Percentiles rank a stretch among this genome's conserved stretches.
These are phyloP conservation scores for Lanmaoa pseudosensibilis DNA, from an alignment of 768 basidiomycete genomes.

Conservation along the genomic window DNA sequence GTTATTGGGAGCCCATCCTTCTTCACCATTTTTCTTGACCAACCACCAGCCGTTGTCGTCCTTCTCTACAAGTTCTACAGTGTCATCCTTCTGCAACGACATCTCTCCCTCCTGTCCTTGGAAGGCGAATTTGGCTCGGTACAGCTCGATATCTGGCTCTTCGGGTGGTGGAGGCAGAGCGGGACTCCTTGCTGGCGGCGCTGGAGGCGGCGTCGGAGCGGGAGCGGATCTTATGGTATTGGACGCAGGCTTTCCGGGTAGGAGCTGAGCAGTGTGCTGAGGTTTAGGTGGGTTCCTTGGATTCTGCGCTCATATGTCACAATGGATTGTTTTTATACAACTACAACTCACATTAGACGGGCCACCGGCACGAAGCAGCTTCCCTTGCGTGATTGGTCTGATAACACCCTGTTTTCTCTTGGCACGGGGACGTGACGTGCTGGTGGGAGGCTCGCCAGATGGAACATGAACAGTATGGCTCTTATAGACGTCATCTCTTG, in stretches of 20 bases:
- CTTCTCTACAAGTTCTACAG: conserved; percentile 90
- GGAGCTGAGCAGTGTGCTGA: conserved; percentile 49
- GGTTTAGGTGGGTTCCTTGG: conserved; percentile 37
- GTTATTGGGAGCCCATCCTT: conserved; percentile 96
- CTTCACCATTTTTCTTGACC: conserved; percentile 74
- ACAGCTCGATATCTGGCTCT: conserved; percentile 69
- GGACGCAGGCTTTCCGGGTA: conserved; percentile 57
- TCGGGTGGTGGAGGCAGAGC: conserved; percentile 56
- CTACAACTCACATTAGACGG: conserved; percentile 53
- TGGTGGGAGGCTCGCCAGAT: conserved; percentile 82
- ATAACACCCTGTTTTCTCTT: conserved; percentile 86
- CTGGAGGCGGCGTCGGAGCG: conserved; percentile 33
- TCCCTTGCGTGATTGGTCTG: conserved; percentile 82
- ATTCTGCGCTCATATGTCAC: conserved; percentile 40
- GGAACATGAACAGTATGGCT: conserved; percentile 86
- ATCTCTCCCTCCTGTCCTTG: conserved; percentile 92
- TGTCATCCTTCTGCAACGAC: conserved; percentile 83
- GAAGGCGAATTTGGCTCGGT: conserved; percentile 91
- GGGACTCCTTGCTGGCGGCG: conserved; percentile 41
- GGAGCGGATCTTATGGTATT: conserved; percentile 26
- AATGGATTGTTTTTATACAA: neutral
- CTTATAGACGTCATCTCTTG: conserved; percentile 85
- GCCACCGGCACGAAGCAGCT: conserved; percentile 74
- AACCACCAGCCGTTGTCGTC: conserved; percentile 99
- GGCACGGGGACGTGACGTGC: conserved; percentile 79